Evolutionary conservation across 495 filamentous ascomycete genomes (phyloP).

Genomic region (Neurospora terricola): DNA sequence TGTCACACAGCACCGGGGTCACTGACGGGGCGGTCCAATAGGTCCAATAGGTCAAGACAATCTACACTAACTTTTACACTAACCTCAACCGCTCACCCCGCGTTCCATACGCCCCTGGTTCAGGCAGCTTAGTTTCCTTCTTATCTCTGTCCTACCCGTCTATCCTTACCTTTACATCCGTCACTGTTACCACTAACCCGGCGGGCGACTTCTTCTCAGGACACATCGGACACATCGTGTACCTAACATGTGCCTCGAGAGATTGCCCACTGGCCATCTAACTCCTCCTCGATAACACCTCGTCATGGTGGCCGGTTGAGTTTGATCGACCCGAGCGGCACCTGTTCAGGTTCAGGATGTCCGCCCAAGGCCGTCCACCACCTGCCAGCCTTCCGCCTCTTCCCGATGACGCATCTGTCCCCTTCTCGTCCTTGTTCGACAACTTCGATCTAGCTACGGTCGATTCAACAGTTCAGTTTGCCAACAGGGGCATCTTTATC

Average conservation of each 20-base stretch:
- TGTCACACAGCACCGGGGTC: not conserved
- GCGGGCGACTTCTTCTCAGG: not conserved
- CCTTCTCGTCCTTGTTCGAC: constrained; percentile 24
- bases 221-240: not conserved
- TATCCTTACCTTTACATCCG: not conserved
- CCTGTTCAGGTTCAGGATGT: constrained; percentile 15
- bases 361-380: constrained; percentile 16
- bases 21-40: not conserved
- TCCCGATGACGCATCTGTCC: constrained; percentile 15
- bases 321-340: constrained; percentile 20
- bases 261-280: not conserved
- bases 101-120: not conserved
- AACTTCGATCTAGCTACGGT: constrained; percentile 21
- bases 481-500: constrained; percentile 21
- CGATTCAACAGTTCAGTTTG: constrained; percentile 20
- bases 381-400: constrained; percentile 17
- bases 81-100: not conserved
- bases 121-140: not conserved
- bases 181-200: not conserved
- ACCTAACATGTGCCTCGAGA: not conserved
- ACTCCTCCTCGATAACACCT: constrained; percentile 1
- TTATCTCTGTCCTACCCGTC: not conserved
- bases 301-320: constrained; percentile 20
- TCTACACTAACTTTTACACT: not conserved
- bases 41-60: not conserved